These are phyloP conservation scores for Adenanthera pavonina DNA, from an alignment of 306 rosid species.

Conservation along the genomic window DNA sequence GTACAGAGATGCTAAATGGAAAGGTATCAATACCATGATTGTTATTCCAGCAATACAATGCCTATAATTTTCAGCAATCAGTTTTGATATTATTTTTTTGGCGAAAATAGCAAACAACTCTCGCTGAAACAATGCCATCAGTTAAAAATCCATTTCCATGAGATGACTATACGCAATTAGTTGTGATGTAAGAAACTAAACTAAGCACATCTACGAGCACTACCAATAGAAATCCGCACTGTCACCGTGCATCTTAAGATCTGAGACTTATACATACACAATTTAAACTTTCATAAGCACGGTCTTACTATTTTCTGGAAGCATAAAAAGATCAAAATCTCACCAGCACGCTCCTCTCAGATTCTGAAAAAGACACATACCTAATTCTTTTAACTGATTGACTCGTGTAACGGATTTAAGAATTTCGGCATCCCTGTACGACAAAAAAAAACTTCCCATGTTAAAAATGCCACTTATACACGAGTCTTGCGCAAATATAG, in stretches of 20 bases:
- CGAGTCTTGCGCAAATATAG: neutral
- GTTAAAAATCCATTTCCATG: neutral
- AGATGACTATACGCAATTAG: slow-evolving; percentile 4
- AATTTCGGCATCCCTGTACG: slow-evolving; percentile 79
- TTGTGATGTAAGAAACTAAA: neutral
- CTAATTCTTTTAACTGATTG: slow-evolving; percentile 87
- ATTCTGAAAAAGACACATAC: slow-evolving; percentile 44
- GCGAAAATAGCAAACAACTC: neutral
- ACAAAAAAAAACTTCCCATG: neutral
- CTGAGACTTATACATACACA: slow-evolving; percentile 7
- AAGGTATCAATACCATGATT: neutral
- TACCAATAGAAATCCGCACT: neutral
- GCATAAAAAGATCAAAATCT: slow-evolving; percentile 25
- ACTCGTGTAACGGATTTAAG: slow-evolving; percentile 83
- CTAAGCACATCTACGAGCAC: neutral
- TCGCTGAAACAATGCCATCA: slow-evolving; percentile 4
- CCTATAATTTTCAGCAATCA: slow-evolving; percentile 7
- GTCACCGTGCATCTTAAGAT: neutral
- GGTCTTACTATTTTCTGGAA: neutral
- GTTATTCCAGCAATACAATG: neutral
- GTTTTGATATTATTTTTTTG: neutral
- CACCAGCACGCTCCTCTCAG: slow-evolving; percentile 2
- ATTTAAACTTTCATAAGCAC: neutral
- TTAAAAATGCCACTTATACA: neutral
- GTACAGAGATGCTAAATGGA: neutral